Evolutionary conservation across 1,139 yeast genomes (phyloP).

Genomic region (Pichiaceae sp.): DNA sequence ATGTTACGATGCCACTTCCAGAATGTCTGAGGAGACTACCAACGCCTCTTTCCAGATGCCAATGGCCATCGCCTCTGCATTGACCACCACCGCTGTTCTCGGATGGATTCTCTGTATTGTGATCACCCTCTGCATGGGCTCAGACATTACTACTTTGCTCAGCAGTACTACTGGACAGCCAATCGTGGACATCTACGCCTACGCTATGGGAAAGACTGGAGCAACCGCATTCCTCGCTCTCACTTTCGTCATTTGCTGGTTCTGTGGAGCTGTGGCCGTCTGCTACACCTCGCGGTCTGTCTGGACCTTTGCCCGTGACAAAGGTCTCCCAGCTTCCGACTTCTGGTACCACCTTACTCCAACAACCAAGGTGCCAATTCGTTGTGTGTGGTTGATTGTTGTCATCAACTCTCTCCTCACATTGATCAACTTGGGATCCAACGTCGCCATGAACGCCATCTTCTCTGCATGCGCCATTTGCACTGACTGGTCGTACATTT

Average conservation of each 20-base stretch:
- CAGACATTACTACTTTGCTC: constrained; percentile 31
- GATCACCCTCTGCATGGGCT: constrained; percentile 33
- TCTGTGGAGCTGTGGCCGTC: constrained; percentile 28
- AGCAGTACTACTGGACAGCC: constrained; percentile 34
- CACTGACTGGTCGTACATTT: constrained; percentile 32
- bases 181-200: constrained; percentile 42
- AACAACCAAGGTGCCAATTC: constrained; percentile 28
- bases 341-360: constrained; percentile 29
- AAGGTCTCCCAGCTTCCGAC: constrained; percentile 30
- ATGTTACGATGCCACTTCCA: constrained; percentile 30
- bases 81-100: constrained; percentile 25
- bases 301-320: constrained; percentile 34
- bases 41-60: constrained; percentile 33
- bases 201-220: constrained; percentile 44
- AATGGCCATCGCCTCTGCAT: constrained; percentile 25
- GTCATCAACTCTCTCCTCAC: constrained; percentile 25
- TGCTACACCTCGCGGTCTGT: constrained; percentile 26
- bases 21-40: constrained; percentile 41
- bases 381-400: constrained; percentile 29
- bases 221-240: constrained; percentile 44
- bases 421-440: constrained; percentile 30
- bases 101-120: constrained; percentile 27
- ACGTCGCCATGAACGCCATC: constrained; percentile 34
- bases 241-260: constrained; percentile 29
- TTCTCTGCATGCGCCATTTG: constrained; percentile 41